phyloP scores from a whole-genome alignment of 371 early-diverging fungal genomes.

The Haplosporangium sp. region DNA sequence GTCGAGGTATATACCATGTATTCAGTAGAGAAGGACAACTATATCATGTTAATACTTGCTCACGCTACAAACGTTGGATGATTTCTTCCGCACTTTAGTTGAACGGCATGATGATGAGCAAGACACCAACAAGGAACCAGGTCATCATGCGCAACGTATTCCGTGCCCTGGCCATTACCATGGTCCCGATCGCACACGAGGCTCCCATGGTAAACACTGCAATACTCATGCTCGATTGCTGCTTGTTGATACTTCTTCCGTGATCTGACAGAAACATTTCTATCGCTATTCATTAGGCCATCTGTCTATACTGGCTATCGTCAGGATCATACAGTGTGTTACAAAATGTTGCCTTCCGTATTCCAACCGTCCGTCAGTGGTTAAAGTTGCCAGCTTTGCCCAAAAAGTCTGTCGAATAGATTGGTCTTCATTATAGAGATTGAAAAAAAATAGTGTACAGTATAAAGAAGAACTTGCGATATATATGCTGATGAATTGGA shows the following conservation, averaged over 20 bases:
- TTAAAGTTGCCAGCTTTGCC: slow-evolving; percentile 48
- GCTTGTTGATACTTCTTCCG: background rate
- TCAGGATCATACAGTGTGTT: slow-evolving; percentile 70
- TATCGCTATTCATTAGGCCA: slow-evolving; percentile 39
- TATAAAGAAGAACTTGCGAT: slow-evolving; percentile 2
- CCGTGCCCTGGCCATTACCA: slow-evolving; percentile 68
- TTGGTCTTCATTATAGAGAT: background rate
- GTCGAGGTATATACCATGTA: slow-evolving; percentile 67
- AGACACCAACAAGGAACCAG: slow-evolving; percentile 60
- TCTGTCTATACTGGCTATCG: slow-evolving; percentile 72
- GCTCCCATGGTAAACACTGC: slow-evolving; percentile 68
- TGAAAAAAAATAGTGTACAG: slow-evolving; percentile 34
- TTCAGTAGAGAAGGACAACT: background rate
- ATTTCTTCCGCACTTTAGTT: slow-evolving; percentile 44
- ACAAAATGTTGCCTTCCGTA: slow-evolving; percentile 67
- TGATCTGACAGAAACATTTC: background rate
- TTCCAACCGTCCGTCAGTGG: slow-evolving; percentile 26
- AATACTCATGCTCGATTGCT: background rate
- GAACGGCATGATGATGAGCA: slow-evolving; percentile 62
- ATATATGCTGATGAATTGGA: background rate
- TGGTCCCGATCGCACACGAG: slow-evolving; percentile 77
- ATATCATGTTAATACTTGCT: background rate
- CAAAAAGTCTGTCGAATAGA: slow-evolving; percentile 10
- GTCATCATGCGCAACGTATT: slow-evolving; percentile 64
- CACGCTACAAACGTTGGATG: background rate